Evolutionary conservation across 345 rosid genomes (phyloP).

Genomic region (Kandelia obovata): DNA sequence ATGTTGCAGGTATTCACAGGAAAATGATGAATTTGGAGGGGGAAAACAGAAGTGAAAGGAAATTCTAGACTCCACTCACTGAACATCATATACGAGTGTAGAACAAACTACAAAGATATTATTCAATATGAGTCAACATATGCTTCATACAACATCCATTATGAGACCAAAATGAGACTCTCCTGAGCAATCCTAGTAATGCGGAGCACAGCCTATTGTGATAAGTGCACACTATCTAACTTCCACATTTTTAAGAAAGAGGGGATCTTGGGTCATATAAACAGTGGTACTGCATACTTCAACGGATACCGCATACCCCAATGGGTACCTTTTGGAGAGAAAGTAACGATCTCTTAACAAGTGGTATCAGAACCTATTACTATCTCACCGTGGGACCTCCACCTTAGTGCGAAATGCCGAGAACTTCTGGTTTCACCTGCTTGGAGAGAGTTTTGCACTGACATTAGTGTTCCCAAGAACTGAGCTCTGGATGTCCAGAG

Average conservation of each 20-base stretch:
- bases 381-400: not conserved
- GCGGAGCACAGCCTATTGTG: slow-evolving; percentile 66
- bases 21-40: slow-evolving; percentile 16
- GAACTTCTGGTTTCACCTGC: too few species aligned
- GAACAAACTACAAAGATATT: slow-evolving; percentile 11
- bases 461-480: slow-evolving; percentile 78
- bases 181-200: slow-evolving; percentile 64
- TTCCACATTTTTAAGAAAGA: too few species aligned
- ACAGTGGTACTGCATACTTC: too few species aligned
- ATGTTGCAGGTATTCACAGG: slow-evolving; percentile 40
- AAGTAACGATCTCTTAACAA: too few species aligned
- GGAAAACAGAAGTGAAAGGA: slow-evolving; percentile 12
- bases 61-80: slow-evolving; percentile 21
- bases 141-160: slow-evolving; percentile 17
- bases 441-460: slow-evolving; percentile 66
- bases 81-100: slow-evolving; percentile 21
- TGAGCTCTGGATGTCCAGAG: slow-evolving; percentile 41
- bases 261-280: too few species aligned
- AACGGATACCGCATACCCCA: too few species aligned
- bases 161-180: slow-evolving; percentile 53
- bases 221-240: slow-evolving; percentile 31
- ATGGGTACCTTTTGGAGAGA: too few species aligned
- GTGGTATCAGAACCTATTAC: too few species aligned
- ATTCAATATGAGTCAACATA: slow-evolving; percentile 18
- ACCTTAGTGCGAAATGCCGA: too few species aligned